These are phyloP conservation scores for Coemansia reversa DNA, from an alignment of 192 early-diverging fungal species.

Conservation along the genomic window DNA sequence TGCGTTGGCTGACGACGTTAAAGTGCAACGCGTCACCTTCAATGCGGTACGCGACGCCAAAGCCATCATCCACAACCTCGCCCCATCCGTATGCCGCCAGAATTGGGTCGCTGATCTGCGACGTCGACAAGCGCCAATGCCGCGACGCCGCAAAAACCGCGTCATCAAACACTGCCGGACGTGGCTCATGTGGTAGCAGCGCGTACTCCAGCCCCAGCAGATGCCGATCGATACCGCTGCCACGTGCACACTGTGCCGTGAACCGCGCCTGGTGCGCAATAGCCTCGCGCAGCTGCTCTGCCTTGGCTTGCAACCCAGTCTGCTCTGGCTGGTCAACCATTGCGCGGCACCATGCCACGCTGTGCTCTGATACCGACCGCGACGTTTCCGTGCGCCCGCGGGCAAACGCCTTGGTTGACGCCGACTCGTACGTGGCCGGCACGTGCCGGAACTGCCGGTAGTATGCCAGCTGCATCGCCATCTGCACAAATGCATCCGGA, in stretches of 20 bases:
- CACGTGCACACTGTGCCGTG: slow-evolving; percentile 60
- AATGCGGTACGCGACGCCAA: slow-evolving; percentile 59
- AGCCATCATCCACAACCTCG: slow-evolving; percentile 60
- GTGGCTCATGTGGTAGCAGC: slow-evolving; percentile 46
- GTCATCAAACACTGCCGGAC: slow-evolving; percentile 54
- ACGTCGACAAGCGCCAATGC: slow-evolving; percentile 70
- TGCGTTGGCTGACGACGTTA: slow-evolving; percentile 49
- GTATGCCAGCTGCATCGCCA: slow-evolving; percentile 75
- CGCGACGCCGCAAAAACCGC: slow-evolving; percentile 56
- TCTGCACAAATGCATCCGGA: slow-evolving; percentile 73
- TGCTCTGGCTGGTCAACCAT: slow-evolving; percentile 58
- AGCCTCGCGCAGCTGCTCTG: slow-evolving; percentile 54
- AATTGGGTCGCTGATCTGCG: slow-evolving; percentile 58
- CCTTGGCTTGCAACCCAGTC: slow-evolving; percentile 45
- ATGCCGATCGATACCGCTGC: slow-evolving; percentile 69
- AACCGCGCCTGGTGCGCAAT: slow-evolving; percentile 54
- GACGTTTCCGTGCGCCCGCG: slow-evolving; percentile 77
- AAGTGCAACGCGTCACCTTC: slow-evolving; percentile 52
- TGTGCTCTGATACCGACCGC: slow-evolving; percentile 66
- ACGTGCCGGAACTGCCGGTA: slow-evolving; percentile 62
- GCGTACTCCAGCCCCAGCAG: slow-evolving; percentile 63
- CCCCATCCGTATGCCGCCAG: slow-evolving; percentile 60
- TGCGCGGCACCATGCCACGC: slow-evolving; percentile 56
- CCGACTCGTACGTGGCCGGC: slow-evolving; percentile 73
- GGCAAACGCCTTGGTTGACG: slow-evolving; percentile 63